A percentile compares a stretch with the other conserved stretches of the same genome.
These are phyloP conservation scores for Emydomyces testavorans DNA, from an alignment of 2,329 filamentous ascomycete genomes.

Conservation along the genomic window DNA sequence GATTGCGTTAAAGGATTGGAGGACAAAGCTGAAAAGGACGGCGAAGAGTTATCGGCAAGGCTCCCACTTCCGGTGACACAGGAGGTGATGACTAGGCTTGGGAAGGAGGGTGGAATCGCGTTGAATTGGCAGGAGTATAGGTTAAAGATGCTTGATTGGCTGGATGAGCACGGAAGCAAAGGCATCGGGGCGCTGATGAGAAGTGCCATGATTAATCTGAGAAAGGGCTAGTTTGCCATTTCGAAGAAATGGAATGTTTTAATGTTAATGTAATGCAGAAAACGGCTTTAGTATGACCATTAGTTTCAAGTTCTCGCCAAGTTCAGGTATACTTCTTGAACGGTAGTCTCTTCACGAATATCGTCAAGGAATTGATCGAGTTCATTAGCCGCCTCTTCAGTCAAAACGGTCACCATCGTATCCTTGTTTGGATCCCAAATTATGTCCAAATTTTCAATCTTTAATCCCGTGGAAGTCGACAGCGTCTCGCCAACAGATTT, in stretches of 20 bases:
- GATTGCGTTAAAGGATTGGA: constrained; percentile 40
- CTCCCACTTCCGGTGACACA: constrained; percentile 53
- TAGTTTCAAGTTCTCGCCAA: constrained; percentile 16
- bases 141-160: constrained; percentile 55
- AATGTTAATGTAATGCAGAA: background rate
- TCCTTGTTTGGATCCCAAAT: constrained; percentile 77
- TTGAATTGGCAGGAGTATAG: constrained; percentile 65
- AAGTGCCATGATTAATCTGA: constrained; percentile 67
- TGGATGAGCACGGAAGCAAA: constrained; percentile 51
- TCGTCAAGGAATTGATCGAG: constrained; percentile 47
- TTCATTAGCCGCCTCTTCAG: constrained; percentile 43
- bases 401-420: constrained; percentile 54
- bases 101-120: constrained; percentile 52
- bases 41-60: constrained; percentile 20
- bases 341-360: constrained; percentile 54
- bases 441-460: constrained; percentile 65
- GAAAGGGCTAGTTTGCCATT: constrained; percentile 33
- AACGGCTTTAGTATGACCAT: constrained; percentile 15
- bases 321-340: constrained; percentile 74
- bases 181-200: constrained; percentile 65
- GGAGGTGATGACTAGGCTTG: constrained; percentile 51
- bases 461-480: constrained; percentile 51
- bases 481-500: constrained; percentile 54
- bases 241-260: too few species aligned
- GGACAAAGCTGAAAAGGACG: constrained; percentile 30